Evolutionary conservation across 495 filamentous ascomycete genomes (phyloP), one percentile per base, ranked within the genome.

Genomic region (Filosporella fistucella): DNA sequence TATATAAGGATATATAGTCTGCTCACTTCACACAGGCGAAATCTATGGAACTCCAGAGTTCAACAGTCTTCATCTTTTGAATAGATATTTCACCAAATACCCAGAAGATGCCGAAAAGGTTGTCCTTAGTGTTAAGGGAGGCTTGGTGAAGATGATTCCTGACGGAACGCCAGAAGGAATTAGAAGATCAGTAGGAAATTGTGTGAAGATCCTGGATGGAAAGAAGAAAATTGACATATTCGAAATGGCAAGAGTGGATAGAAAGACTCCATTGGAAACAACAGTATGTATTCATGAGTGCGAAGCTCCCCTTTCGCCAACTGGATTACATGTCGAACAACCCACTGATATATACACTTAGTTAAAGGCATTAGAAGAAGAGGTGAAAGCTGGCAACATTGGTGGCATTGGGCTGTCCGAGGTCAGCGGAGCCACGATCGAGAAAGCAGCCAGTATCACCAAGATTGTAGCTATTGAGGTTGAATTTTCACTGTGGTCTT

Each of bases 221-320:
- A 86, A 81, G 51, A 93, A 93, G 72, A 82, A 72, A 51, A 65
- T 95, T 46, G 89, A 95, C 63, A 77, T 91, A 43, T 96, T 90
- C 52, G 83, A 91, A 64, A 81, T 68, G 51, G 88, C 85, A 13
- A 71, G 90, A 2, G 74, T 88, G 18, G 89, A 94, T 54, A 72
- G 71, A 4, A 77, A 78, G 0, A 76, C 78, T 1, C 67, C 69
- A 5, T 51, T 75, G 44, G 66, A 68, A 28, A 66, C 63, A 13
- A 77, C 78, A 12, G 69, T 78, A n/a, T n/a, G n/a, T n/a, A n/a
- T n/a, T n/a, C n/a, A n/a, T n/a, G n/a, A n/a, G n/a, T n/a, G n/a
- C n/a, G n/a, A n/a, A n/a, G n/a, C n/a, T n/a, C n/a, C n/a, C n/a
- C n/a, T n/a, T n/a, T n/a, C n/a, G n/a, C n/a, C n/a, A n/a, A n/a